Evolutionary conservation across 2,329 filamentous ascomycete genomes (phyloP), one percentile per base, ranked within the genome.

Genomic region (Colletotrichum incanum): DNA sequence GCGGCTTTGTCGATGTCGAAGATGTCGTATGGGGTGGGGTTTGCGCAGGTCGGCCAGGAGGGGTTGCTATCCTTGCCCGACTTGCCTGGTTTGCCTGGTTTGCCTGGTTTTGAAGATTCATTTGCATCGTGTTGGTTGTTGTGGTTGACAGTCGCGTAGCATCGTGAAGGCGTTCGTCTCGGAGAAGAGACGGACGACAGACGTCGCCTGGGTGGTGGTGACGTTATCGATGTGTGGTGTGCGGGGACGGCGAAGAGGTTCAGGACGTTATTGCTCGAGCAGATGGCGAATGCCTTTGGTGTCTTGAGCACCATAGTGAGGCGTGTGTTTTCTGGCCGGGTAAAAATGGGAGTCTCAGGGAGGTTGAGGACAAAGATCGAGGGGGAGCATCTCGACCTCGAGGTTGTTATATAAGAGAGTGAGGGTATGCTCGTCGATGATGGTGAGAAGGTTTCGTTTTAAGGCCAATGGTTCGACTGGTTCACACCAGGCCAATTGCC

Each of bases 11-110:
- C 77, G 59, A 85, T 81, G 73, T 89, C 86, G 78, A 98, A 92
- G 79, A 99, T 94, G 78, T 98, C 94, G 84, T 99, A 98, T 1
- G 96, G 96, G 0, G 95, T 96, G 1, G 93, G 94, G 50, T 86
- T 78, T 26, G 79, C 73, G 7, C 80, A 79, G 6, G 80, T 78
- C 2, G 89, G 89, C 89, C 89, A 91, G 45, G 77, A 74, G 7
- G 79, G 75, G 52, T 28, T 61, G 26, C 26, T 18, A 14, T 47
- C 14, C 8, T 54, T 45, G 34, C 8, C 12, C 18, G n/a, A 2
- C 23, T 31, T 52, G 37, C 18, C 14, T 26, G 4, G 2, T 31
- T 41, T 52, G 34, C 8, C 12, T 14, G n/a, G 1, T 20, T 31
- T 52, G 37, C 18, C 14, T 26, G 4, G 2, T 31, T 41, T 52